A percentile compares a stretch with the other conserved stretches of the same genome.
Evolutionary conservation across 192 early-diverging fungal genomes (phyloP).

Genomic region (Linderina pennispora): DNA sequence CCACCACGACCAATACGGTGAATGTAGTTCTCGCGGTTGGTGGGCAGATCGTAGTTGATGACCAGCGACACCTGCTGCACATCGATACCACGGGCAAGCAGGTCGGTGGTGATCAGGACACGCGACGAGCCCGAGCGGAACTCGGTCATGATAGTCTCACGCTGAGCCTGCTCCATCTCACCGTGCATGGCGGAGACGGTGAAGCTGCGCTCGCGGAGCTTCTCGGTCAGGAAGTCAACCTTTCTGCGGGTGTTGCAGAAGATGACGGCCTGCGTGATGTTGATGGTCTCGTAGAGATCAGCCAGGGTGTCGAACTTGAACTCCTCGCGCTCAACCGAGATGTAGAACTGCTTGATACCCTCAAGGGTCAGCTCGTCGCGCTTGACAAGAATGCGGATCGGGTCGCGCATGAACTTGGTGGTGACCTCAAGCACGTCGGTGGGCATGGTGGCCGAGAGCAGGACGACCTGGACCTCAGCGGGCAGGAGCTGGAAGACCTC

Average conservation of each 20-base stretch:
- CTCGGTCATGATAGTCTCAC: slow-evolving; percentile 98
- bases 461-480: slow-evolving; percentile 86
- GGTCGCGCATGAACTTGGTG: slow-evolving; percentile 97
- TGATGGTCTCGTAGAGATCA: slow-evolving; percentile 98
- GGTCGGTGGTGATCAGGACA: slow-evolving; percentile 95
- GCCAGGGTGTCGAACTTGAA: slow-evolving; percentile 99
- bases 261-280: slow-evolving; percentile 97
- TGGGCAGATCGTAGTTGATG: slow-evolving; percentile 97
- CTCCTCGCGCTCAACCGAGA: slow-evolving; percentile 98
- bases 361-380: slow-evolving; percentile 93
- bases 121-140: slow-evolving; percentile 97
- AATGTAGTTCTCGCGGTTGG: slow-evolving; percentile 98
- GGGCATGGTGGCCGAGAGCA: slow-evolving; percentile 97
- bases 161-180: slow-evolving; percentile 96
- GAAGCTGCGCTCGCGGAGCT: slow-evolving; percentile 84
- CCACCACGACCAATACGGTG: slow-evolving; percentile 99
- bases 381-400: slow-evolving; percentile 98
- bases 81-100: slow-evolving; percentile 98
- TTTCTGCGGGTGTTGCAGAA: slow-evolving; percentile 99
- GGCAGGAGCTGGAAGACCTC: slow-evolving; percentile 94
- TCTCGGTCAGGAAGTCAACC: slow-evolving; percentile 99
- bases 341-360: slow-evolving; percentile 96
- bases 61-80: slow-evolving; percentile 99
- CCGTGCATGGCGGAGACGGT: slow-evolving; percentile 99
- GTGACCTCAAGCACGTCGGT: slow-evolving; percentile 92